Evolutionary conservation across 371 early-diverging fungal genomes (phyloP).

Genomic region (Apophysomyces trapeziformis): DNA sequence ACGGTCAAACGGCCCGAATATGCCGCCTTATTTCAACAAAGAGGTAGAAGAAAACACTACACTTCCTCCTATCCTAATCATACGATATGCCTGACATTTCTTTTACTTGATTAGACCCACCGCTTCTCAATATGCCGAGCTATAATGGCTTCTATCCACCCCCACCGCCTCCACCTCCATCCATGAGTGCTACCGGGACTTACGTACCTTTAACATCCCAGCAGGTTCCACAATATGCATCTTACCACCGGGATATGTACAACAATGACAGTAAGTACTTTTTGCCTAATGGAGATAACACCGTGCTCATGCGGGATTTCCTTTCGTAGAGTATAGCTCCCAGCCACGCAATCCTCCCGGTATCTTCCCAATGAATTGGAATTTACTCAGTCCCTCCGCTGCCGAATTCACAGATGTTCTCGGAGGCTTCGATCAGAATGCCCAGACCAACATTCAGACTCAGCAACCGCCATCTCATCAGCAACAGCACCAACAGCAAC

Average conservation of each 20-base stretch:
- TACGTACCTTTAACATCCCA: conserved; percentile 6
- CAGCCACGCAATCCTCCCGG: conserved; percentile 12
- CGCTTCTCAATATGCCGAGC: background rate
- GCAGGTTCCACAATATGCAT: conserved; percentile 11
- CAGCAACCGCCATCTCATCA: background rate
- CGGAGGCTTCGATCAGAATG: conserved; percentile 2
- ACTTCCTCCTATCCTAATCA: background rate
- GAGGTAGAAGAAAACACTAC: conserved; percentile 3
- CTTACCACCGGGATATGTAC: conserved; percentile 11
- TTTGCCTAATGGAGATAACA: background rate
- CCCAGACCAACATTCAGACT: conserved; percentile 7
- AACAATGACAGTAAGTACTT: conserved; percentile 11
- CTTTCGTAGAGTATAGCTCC: conserved; percentile 9
- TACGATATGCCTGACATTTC: background rate
- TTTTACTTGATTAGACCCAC: background rate
- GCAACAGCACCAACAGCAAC: background rate
- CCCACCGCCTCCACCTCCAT: background rate
- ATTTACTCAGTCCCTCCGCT: conserved; percentile 4
- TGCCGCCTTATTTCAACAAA: background rate
- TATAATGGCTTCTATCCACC: background rate
- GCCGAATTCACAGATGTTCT: conserved; percentile 7
- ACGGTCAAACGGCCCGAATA: background rate
- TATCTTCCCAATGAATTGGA: background rate
- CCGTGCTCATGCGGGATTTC: background rate
- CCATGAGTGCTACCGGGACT: background rate